These are phyloP conservation scores for Eudorina sp. DNA, from an alignment of 139 green algal genomes.

Conservation along the genomic window DNA sequence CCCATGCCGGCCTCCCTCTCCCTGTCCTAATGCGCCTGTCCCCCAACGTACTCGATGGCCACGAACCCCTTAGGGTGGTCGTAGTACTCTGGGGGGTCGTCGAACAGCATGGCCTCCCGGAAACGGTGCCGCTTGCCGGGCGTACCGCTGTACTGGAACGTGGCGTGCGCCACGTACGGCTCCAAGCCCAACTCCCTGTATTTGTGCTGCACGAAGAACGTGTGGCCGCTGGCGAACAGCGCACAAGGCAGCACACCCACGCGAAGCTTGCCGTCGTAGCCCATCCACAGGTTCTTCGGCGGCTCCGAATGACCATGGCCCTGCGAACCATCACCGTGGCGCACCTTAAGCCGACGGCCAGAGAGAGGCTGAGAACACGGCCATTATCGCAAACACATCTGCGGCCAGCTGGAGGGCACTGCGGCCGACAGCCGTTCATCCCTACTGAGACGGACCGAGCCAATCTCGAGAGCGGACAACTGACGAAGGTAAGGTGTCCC, in stretches of 20 bases:
- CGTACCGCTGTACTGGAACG: conserved; percentile 93
- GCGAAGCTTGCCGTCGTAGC: conserved; percentile 74
- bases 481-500: too few relatives aligned
- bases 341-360: too few relatives aligned
- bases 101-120: conserved; percentile 85
- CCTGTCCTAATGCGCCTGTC: too few relatives aligned
- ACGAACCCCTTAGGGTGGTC: conserved; percentile 61
- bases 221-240: conserved; percentile 88
- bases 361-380: too few relatives aligned
- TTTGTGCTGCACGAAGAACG: conserved; percentile 89
- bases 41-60: conserved; percentile 38
- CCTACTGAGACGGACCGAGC: too few relatives aligned
- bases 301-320: conserved; percentile 22
- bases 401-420: too few relatives aligned
- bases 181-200: conserved; percentile 71
- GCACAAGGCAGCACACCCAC: conserved; percentile 86
- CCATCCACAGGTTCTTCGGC: conserved; percentile 56
- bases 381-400: too few relatives aligned
- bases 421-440: too few relatives aligned
- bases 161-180: conserved; percentile 91
- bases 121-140: conserved; percentile 90
- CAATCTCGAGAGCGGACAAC: too few relatives aligned
- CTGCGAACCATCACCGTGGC: neutral
- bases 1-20: neutral
- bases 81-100: conserved; percentile 79